Evolutionary conservation across 345 rosid genomes (phyloP), one percentile per base, ranked within the genome.

Genomic region (Gossypium anomalum): DNA sequence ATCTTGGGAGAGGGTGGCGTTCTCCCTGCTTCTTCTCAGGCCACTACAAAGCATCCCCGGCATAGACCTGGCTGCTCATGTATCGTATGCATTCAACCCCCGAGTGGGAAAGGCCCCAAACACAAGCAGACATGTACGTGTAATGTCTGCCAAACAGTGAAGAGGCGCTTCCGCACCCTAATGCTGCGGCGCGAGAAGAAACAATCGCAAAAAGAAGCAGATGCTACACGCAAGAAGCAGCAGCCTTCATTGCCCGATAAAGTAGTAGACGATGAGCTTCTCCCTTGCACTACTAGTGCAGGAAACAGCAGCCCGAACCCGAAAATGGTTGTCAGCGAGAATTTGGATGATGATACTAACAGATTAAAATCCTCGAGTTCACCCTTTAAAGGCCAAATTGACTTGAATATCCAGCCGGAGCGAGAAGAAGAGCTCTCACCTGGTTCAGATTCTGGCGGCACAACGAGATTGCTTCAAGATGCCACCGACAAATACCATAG

Each of bases 21-120:
- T 4, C 74, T 76, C 23, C 83, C 86, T 49, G 57, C 87, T 73
- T 84, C 90, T 74, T 80, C 90, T 45, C 90, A 86, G 74, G 84
- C 88, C 76, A 90, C 97, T 63, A 89, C 97, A 29, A 95, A 87
- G 85, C 99, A 95, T 70, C 98, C 98, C 13, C 88, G 98, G 25
- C 99, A 93, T 78, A 90, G 88, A 85, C 90, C 80, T 59, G 99
- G 93, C 75, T 95, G 99, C 87, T 78, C 90, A 10, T 95, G 99
- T 84, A 95, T 93, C 61, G 92, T 95, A 55, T 95, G 98, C 84
- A 86, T 92, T 76, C 99, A 92, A 76, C 94, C 96, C 16, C 98
- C 99, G 44, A 93, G 99, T 73, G 98, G 98, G 67, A 80, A 78
- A 77, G 95, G 94, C 63, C 94, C 94, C 47, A 95, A 90, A 79